Conservation (phyloP, 2,329 filamentous ascomycete species). For the Ophiostoma sp. region DNA sequence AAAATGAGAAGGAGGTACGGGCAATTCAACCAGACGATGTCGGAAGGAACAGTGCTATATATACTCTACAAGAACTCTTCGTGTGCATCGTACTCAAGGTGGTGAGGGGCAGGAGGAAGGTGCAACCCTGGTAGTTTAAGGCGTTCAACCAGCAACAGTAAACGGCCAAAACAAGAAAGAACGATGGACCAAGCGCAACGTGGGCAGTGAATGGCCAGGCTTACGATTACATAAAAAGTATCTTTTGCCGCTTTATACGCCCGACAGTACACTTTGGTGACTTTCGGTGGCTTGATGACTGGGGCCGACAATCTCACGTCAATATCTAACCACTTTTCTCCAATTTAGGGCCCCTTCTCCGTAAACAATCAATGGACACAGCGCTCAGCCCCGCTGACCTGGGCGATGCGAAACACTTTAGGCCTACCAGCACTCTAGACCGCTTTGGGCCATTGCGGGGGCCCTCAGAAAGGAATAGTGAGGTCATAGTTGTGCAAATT, state of each 20-base stretch:
- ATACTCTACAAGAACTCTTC: not conserved
- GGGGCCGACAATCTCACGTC: not conserved
- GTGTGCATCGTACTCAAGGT: not conserved
- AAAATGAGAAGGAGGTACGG: not conserved
- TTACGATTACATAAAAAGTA: not conserved
- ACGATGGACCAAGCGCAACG: not conserved
- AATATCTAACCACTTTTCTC: not conserved
- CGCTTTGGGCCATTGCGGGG: not conserved
- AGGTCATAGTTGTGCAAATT: not conserved
- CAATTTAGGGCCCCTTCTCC: not conserved
- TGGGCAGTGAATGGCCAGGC: not conserved
- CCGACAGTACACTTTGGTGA: not conserved
- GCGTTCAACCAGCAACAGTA: not conserved
- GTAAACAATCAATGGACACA: too few species aligned
- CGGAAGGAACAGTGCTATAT: not conserved
- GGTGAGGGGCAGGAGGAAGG: constrained; percentile 4
- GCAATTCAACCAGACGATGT: not conserved
- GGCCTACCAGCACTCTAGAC: not conserved
- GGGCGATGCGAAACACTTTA: not conserved
- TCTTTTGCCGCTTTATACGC: not conserved
- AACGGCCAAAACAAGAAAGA: not conserved
- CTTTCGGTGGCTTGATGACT: not conserved
- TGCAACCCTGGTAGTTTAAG: not conserved
- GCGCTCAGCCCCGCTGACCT: not conserved
- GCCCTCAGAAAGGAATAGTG: not conserved